Evolutionary conservation across 164 flowering plant genomes (phyloP).

Genomic region (Warburgia ugandensis): DNA sequence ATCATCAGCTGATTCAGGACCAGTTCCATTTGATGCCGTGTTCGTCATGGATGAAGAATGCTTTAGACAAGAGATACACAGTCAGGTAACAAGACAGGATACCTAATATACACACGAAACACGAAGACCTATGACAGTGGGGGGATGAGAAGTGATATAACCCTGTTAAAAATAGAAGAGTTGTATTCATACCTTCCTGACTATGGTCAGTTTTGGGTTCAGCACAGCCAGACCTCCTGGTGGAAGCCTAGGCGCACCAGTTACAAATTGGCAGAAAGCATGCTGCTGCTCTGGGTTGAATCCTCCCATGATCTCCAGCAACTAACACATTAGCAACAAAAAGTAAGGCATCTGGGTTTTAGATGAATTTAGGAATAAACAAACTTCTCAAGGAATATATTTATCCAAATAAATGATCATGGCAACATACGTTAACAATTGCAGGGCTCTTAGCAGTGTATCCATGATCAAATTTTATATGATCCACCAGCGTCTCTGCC

Average conservation of each 20-base stretch:
- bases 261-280: conserved; percentile 97
- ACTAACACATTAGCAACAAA: conserved; percentile 33
- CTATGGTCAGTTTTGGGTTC: conserved; percentile 93
- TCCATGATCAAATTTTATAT: conserved; percentile 97
- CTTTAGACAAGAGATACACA: conserved; percentile 27
- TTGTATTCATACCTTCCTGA: conserved; percentile 68
- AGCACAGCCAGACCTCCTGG: conserved; percentile 95
- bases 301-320: conserved; percentile 96
- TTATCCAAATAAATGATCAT: too few relatives aligned
- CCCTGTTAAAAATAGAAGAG: not conserved
- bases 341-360: not conserved
- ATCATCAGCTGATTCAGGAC: conserved; percentile 79
- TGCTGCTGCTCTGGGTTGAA: conserved; percentile 92
- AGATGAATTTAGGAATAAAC: not conserved
- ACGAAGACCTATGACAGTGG: not conserved
- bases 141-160: not conserved
- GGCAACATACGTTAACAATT: conserved; percentile 64
- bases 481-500: conserved; percentile 88
- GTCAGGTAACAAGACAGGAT: not conserved
- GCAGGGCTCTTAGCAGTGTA: conserved; percentile 97
- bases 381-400: too few relatives aligned
- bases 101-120: not conserved
- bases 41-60: conserved; percentile 58
- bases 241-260: conserved; percentile 99
- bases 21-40: conserved; percentile 53